phyloP scores from a whole-genome alignment of 257 asterid genomes.

The Solanum appendiculatum region DNA sequence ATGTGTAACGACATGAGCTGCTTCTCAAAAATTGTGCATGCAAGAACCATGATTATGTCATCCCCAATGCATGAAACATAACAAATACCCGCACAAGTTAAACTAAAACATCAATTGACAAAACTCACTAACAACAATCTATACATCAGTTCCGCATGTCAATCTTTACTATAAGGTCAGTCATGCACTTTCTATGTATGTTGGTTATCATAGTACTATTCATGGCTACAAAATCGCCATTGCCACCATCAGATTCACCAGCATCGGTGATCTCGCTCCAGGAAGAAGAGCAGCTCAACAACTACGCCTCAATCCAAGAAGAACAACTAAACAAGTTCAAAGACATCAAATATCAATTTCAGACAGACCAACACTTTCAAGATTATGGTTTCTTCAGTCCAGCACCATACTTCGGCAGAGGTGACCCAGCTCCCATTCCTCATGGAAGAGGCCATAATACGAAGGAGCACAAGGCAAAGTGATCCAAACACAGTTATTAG shows the following conservation, averaged over 20 bases:
- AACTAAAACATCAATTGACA: background rate
- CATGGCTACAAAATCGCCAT: background rate
- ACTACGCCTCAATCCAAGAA: background rate
- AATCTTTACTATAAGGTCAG: background rate
- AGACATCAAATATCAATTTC: background rate
- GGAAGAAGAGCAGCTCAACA: background rate
- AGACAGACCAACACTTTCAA: background rate
- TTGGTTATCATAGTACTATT: background rate
- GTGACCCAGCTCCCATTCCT: constrained; percentile 25
- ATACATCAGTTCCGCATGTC: background rate
- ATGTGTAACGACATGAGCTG: constrained; percentile 9
- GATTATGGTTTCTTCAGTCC: constrained; percentile 25
- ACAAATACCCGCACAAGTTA: background rate
- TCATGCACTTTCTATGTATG: constrained; percentile 4
- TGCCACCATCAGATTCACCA: background rate
- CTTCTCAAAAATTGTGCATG: constrained; percentile 7
- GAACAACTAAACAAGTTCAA: background rate
- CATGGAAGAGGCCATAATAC: background rate
- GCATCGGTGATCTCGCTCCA: background rate
- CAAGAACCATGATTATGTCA: constrained; percentile 24
- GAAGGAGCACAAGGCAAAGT: background rate
- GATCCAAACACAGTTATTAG: background rate
- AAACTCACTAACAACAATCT: background rate
- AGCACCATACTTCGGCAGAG: constrained; percentile 14
- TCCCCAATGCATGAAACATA: constrained; percentile 16